Evolutionary conservation across 2,329 filamentous ascomycete species (phyloP).

Genomic region (Dothidotthia symphoricarpi): DNA sequence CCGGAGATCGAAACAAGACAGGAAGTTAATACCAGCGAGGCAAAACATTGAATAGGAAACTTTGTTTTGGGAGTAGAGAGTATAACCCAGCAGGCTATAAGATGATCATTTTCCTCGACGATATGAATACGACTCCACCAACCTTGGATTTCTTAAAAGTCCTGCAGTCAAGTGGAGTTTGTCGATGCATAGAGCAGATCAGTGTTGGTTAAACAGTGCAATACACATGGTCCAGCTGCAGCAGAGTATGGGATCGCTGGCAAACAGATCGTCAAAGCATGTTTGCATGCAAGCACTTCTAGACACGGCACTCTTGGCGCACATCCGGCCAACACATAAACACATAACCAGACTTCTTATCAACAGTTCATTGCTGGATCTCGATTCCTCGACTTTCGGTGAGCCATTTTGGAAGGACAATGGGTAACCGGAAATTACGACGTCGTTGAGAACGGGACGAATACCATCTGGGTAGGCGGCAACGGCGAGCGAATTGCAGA

Average conservation of each 20-base stretch:
- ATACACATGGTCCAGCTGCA: constrained; percentile 45
- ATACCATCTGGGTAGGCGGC: constrained; percentile 20
- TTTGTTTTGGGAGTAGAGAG: constrained; percentile 31
- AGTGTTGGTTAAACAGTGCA: constrained; percentile 39
- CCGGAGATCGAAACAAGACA: too few species aligned
- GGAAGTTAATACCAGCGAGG: too few species aligned
- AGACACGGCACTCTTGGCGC: constrained; percentile 42
- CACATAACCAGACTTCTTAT: constrained; percentile 48
- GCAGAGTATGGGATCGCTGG: constrained; percentile 39
- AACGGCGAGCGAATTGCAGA: constrained; percentile 45
- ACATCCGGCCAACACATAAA: constrained; percentile 45
- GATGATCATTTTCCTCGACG: constrained; percentile 32
- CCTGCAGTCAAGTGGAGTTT: constrained; percentile 41
- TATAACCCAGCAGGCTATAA: constrained; percentile 32
- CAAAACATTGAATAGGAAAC: too few species aligned
- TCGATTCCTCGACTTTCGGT: constrained; percentile 51
- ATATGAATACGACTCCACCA: constrained; percentile 30
- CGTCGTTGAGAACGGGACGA: constrained; percentile 10
- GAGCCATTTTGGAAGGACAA: constrained; percentile 42
- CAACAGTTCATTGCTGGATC: constrained; percentile 49
- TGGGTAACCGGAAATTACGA: constrained; percentile 49
- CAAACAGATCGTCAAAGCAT: constrained; percentile 46
- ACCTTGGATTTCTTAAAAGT: constrained; percentile 40
- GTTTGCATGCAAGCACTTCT: constrained; percentile 49
- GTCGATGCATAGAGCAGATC: constrained; percentile 35